phyloP scores from a whole-genome alignment of 2,329 filamentous ascomycete genomes.

The Fusarium abutilonis region DNA sequence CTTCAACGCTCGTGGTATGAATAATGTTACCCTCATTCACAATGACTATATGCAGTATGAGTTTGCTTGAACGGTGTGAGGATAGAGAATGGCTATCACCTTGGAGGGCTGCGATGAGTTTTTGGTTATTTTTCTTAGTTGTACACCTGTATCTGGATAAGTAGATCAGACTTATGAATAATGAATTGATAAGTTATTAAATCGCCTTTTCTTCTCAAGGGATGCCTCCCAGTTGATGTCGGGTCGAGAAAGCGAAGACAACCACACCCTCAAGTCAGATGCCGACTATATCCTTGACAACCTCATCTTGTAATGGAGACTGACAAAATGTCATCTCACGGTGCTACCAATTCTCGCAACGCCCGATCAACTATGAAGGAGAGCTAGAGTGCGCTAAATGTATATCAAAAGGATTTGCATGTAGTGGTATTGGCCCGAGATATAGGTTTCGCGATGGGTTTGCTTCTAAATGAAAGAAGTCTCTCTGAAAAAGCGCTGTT shows the following conservation, averaged over 20 bases:
- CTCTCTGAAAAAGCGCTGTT: background rate
- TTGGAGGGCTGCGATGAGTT: too few relatives aligned
- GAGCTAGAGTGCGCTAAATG: constrained; percentile 49
- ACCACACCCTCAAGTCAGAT: constrained; percentile 4
- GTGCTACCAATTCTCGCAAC: constrained; percentile 50
- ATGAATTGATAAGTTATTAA: too few relatives aligned
- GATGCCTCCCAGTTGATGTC: background rate
- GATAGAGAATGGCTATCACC: too few relatives aligned
- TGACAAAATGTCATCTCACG: constrained; percentile 32
- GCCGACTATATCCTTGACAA: constrained; percentile 6
- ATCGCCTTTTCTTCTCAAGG: too few relatives aligned
- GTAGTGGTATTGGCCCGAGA: constrained; percentile 44
- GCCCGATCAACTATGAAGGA: constrained; percentile 49
- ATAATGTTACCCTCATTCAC: background rate
- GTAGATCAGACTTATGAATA: too few relatives aligned
- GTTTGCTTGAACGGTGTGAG: background rate
- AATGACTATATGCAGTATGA: background rate
- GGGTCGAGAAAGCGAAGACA: constrained; percentile 4
- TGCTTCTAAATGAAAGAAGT: background rate
- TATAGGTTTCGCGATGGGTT: constrained; percentile 22
- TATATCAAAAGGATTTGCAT: constrained; percentile 44
- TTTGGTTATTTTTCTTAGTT: too few relatives aligned
- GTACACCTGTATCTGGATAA: too few relatives aligned
- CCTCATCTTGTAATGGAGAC: background rate
- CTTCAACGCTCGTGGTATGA: background rate